phyloP scores from a whole-genome alignment of 2,329 filamentous ascomycete species.

The Phoma sp. region DNA sequence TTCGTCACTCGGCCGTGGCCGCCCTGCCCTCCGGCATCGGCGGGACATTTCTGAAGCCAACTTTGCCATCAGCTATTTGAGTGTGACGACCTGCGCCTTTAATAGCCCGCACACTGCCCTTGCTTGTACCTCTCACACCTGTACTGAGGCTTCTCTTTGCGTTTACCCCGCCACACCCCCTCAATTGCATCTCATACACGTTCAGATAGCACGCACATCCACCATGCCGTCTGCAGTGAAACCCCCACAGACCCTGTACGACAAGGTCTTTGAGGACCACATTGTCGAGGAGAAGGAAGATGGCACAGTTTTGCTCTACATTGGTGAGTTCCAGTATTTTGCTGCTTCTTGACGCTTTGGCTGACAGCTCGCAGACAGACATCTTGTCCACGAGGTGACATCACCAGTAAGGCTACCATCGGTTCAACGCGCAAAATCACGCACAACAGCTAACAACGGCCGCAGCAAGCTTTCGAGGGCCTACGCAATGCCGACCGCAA shows the following conservation, averaged over 20 bases:
- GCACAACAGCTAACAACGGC: slow-evolving; percentile 1
- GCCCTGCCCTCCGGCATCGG: slow-evolving; percentile 41
- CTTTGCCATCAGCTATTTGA: slow-evolving; percentile 36
- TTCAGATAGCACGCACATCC: slow-evolving; percentile 27
- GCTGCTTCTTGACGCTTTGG: not conserved
- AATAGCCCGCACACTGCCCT: slow-evolving; percentile 17
- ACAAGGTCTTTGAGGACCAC: slow-evolving; percentile 95
- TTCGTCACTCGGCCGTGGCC: slow-evolving; percentile 27
- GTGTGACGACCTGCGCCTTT: slow-evolving; percentile 34
- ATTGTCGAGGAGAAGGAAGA: slow-evolving; percentile 95
- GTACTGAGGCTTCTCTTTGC: slow-evolving; percentile 2
- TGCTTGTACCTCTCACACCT: slow-evolving; percentile 7
- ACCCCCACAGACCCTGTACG: slow-evolving; percentile 85
- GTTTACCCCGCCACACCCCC: slow-evolving; percentile 2
- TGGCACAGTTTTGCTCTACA: slow-evolving; percentile 91
- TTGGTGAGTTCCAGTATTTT: slow-evolving; percentile 66
- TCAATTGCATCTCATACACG: slow-evolving; percentile 3
- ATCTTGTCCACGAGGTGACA: slow-evolving; percentile 98
- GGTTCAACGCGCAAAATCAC: not conserved
- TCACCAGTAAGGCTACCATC: slow-evolving; percentile 72
- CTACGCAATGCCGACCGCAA: slow-evolving; percentile 85
- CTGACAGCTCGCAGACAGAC: slow-evolving; percentile 69
- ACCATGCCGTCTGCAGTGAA: slow-evolving; percentile 78
- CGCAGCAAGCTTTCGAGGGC: slow-evolving; percentile 93
- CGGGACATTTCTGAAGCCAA: slow-evolving; percentile 32